phyloP scores from a whole-genome alignment of 371 early-diverging fungal genomes.

The Coemansia sp. region DNA sequence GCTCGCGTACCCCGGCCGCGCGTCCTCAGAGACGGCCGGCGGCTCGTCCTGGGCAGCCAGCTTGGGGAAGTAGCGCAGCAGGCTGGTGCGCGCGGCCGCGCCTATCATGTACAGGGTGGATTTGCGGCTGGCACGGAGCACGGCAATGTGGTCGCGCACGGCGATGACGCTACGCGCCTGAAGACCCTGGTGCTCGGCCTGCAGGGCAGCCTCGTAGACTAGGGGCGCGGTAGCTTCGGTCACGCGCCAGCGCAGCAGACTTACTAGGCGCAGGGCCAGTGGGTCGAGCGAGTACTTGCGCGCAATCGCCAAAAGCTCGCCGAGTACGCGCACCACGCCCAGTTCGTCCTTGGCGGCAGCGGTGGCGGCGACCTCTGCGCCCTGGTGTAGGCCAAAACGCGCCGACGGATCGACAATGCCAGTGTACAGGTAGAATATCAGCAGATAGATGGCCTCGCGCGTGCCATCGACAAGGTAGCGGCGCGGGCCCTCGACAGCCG shows the following conservation, averaged over 20 bases:
- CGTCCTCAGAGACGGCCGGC: neutral
- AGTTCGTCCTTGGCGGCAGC: slow-evolving; percentile 51
- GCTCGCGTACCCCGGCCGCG: slow-evolving; percentile 5
- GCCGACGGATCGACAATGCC: slow-evolving; percentile 64
- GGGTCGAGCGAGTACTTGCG: slow-evolving; percentile 62
- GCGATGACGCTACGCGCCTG: slow-evolving; percentile 52
- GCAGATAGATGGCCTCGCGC: slow-evolving; percentile 64
- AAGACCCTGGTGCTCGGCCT: slow-evolving; percentile 50
- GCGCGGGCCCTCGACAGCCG: slow-evolving; percentile 35
- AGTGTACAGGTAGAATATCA: slow-evolving; percentile 73
- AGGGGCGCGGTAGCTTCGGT: slow-evolving; percentile 68
- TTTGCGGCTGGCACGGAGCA: slow-evolving; percentile 50
- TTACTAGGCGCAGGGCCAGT: slow-evolving; percentile 60
- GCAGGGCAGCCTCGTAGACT: slow-evolving; percentile 54
- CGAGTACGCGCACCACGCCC: slow-evolving; percentile 58
- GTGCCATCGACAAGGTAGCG: slow-evolving; percentile 60
- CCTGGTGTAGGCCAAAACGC: slow-evolving; percentile 40
- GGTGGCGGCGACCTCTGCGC: slow-evolving; percentile 14
- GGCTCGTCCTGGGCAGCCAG: slow-evolving; percentile 17
- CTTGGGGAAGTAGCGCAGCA: slow-evolving; percentile 41
- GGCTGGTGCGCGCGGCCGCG: slow-evolving; percentile 38
- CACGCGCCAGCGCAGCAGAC: slow-evolving; percentile 67
- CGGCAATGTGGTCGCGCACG: slow-evolving; percentile 53
- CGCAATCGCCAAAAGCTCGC: slow-evolving; percentile 63
- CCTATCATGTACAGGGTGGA: slow-evolving; percentile 51